Evolutionary conservation across 176 grass and related monocot genomes (phyloP), one percentile per base, ranked within the genome.

Genomic region (Zea luxurians): DNA sequence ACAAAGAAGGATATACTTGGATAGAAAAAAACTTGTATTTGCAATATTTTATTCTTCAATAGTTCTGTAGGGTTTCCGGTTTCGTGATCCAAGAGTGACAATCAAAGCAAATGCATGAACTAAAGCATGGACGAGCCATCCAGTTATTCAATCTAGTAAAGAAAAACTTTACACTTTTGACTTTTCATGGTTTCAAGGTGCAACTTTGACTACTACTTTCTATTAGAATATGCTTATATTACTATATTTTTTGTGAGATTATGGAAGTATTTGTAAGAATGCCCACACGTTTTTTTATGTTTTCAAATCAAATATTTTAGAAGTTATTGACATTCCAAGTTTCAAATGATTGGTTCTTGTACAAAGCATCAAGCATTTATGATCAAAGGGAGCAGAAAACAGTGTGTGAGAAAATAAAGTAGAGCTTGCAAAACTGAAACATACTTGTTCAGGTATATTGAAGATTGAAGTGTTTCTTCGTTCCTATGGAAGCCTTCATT

Each of bases 371-470:
- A 70, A 48, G 6, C 12, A 48, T 70, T 1, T 68, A 10, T 69
- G 66, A 15, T 9, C 44, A 35, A 12, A 48, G 2, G 45, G 45
- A 35, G 20, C 57, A 35, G 17, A 58, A 47, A 76, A 79, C 54
- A 71, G 6, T 10, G 6, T n/a, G n/a, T 43, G 59, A 10, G 63
- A 81, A 59, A 18, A 71, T 64, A 67, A 80, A 75, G 34, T 47
- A 64, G 49, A 43, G 49, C 21, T 52, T 60, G 59, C 36, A 80
- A 71, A 54, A 79, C 65, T 10, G 37, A 86, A 80, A 70, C 91
- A 85, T 89, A 99, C 96, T 99, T 99, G 83, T 99, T 99, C 43
- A 99, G 77, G 95, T 99, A 99, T 73, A 83, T 75, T 5, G 86
- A 95, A 71, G 96, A 92, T 58, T 95, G 87, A 86, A 99, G 92